Conservation (phyloP, 192 early-diverging fungal genomes). For the Phlyctochytrium planicorne region DNA sequence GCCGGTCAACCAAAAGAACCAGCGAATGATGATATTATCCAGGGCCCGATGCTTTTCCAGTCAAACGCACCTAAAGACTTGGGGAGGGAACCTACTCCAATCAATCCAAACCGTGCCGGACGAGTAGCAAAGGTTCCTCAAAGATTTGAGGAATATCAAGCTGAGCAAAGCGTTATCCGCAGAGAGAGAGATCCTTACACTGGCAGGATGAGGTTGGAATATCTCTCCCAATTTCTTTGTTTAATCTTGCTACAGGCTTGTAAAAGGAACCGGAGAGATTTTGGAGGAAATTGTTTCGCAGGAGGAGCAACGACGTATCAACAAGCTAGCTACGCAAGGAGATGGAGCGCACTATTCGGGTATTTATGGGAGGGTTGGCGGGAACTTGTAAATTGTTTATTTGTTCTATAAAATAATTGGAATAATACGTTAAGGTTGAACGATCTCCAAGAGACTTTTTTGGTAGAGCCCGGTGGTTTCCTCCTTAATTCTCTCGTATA, state of each 20-base stretch:
- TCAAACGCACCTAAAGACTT: background rate
- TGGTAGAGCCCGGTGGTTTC: conserved; percentile 43
- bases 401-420: no score
- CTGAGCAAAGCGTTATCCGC: conserved; percentile 8
- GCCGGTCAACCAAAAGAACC: background rate
- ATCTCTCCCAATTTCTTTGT: conserved; percentile 1
- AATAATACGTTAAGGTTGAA: conserved; percentile 24
- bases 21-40: background rate
- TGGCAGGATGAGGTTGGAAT: conserved; percentile 8
- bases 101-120: background rate
- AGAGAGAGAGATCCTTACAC: conserved; percentile 13
- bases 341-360: conserved; percentile 14
- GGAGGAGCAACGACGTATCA: conserved; percentile 12
- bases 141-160: conserved; percentile 16
- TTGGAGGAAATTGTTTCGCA: conserved; percentile 22
- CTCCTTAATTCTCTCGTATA: conserved; percentile 28
- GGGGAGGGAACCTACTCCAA: background rate
- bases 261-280: conserved; percentile 25
- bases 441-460: conserved; percentile 27
- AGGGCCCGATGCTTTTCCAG: background rate
- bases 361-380: no score
- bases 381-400: no score
- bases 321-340: conserved; percentile 20
- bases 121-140: conserved; percentile 10
- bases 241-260: conserved; percentile 8